A percentile compares a stretch with the other conserved stretches of the same genome.
phyloP scores from a whole-genome alignment of 1,284 basidiomycete genomes.

The Cystobasidium sp. region DNA sequence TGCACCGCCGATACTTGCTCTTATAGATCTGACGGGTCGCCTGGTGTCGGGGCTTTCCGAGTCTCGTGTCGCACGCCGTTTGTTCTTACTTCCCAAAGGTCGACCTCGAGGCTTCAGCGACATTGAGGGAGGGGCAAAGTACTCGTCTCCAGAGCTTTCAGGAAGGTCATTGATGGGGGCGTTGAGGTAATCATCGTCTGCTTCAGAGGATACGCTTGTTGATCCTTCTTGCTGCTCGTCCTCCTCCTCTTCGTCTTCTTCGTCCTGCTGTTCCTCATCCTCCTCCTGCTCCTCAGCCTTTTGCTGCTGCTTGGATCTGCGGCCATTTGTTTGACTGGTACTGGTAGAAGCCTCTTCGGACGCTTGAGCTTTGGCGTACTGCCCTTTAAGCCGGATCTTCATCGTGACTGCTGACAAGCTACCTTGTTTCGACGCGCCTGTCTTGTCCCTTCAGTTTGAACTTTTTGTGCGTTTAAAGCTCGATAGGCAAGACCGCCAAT shows the following conservation, averaged over 20 bases:
- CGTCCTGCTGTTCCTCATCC: slow-evolving; percentile 8
- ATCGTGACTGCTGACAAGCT: slow-evolving; percentile 1
- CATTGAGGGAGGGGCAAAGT: slow-evolving; percentile 6
- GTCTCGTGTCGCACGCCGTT: slow-evolving; percentile 4
- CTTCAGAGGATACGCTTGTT: slow-evolving; percentile 17
- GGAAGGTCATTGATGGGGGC: slow-evolving; percentile 23
- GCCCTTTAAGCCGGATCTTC: slow-evolving; percentile 41
- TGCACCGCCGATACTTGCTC: slow-evolving; percentile 1
- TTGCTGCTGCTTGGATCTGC: slow-evolving; percentile 5
- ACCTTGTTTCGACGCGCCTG: background rate
- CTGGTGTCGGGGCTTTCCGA: slow-evolving; percentile 19
- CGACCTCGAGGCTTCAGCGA: slow-evolving; percentile 14
- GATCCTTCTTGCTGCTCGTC: slow-evolving; percentile 14
- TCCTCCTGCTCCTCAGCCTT: background rate
- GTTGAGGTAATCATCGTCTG: slow-evolving; percentile 37
- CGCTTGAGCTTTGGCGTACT: slow-evolving; percentile 15
- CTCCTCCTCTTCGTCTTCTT: slow-evolving; percentile 6
- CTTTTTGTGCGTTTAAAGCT: background rate
- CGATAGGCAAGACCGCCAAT: no score
- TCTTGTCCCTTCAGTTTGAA: background rate
- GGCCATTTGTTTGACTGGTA: slow-evolving; percentile 16
- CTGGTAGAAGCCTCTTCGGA: background rate
- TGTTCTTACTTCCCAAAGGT: slow-evolving; percentile 14
- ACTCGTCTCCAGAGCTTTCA: slow-evolving; percentile 41
- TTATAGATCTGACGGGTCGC: slow-evolving; percentile 15